Base-by-base conservation (phyloP, 192 early-diverging fungal species). In the Obelidium mucronatum region DNA sequence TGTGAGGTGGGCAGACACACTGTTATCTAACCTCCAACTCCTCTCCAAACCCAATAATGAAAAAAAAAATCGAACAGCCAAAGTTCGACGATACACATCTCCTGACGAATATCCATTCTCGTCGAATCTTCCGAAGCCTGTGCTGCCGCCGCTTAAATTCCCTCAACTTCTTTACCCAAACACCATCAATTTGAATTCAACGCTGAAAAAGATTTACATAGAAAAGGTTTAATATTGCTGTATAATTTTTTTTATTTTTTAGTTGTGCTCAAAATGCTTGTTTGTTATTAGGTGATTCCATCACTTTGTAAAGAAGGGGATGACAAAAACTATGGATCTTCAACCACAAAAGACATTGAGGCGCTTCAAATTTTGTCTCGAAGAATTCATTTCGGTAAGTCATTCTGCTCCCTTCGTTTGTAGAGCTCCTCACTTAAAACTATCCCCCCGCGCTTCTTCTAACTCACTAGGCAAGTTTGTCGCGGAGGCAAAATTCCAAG, bases 31-130 rank as follows among this genome's bases (percentile, higher is more conserved):
- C n/a, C n/a, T n/a, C n/a, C n/a, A n/a, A n/a, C n/a, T n/a, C n/a
- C n/a, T n/a, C n/a, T n/a, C n/a, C n/a, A n/a, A n/a, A n/a, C n/a
- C n/a, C n/a, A n/a, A n/a, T n/a, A n/a, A n/a, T 70, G 17, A 31
- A 8, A 34, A n/a, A 26, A 24, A n/a, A 4, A 59, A 22, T 66
- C 19, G 28, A 40, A 6, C 67, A 90, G 88, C 90, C 62, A 91
- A 91, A 83, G 94, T 93, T 44, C 84, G 94, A 24, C 85, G 95
- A 69, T 95, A 94, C 86, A 87, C 92, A 58, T 88, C 89, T 54
- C 97, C 97, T 8, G 97, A 99, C 84, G 96, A 99, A 78, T 97
- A 96, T 76, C 94, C 97, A 0, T 99, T 99, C 78, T 93, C 93
- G 24, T 69, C 66, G 28, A 74, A 84, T 67, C 89, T 99, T 8